Base-by-base conservation (phyloP, 192 early-diverging fungal genomes). In the Pilaira anomala region DNA sequence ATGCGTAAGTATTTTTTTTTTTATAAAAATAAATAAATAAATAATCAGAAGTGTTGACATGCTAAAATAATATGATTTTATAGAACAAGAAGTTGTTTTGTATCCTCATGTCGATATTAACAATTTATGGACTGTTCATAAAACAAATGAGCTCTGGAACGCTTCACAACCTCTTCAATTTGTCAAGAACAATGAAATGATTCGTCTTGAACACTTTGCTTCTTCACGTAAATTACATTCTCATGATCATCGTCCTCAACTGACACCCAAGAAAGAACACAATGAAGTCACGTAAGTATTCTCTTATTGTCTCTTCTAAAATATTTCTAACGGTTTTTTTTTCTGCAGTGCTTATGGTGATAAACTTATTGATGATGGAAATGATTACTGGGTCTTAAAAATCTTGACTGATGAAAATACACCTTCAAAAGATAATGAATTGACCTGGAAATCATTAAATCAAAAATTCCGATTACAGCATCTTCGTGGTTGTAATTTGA, bases 71-170 rank as follows among this genome's bases (percentile, higher is more conserved):
- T 48, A 55, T 5, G 39, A 19, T 33, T 29, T 2, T 45, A 74
- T 39, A 60, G 82, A 89, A 70, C 87, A 91, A 65, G 87, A 93
- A 74, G 87, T 92, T 59, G 79, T 91, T 51, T 83, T 85, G 8
- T 86, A 90, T 39, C 93, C 93, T 49, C 80, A 77, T 11, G 81
- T 92, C 41, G 97, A 98, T 73, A 68, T 75, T n/a, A 98, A 98
- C 80, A 96, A 96, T 77, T 68, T 82, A 25, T 98, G 87, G 87
- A 73, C 83, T 7, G 79, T 83, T 56, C 60, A 66, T 3, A 60
- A 63, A 22, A 5, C 24, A 11, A 13, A 45, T 18, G 29, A 56
- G 19, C 26, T 52, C 12, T 68, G 66, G 16, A 71, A 62, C 3
- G 39, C 63, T 2, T 60, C 63, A 16, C 54, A 65, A 24, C 39